Evolutionary conservation across 2,329 filamentous ascomycete species (phyloP), one percentile per base, ranked within the genome.

Genomic region (Cercospora brassicicola): DNA sequence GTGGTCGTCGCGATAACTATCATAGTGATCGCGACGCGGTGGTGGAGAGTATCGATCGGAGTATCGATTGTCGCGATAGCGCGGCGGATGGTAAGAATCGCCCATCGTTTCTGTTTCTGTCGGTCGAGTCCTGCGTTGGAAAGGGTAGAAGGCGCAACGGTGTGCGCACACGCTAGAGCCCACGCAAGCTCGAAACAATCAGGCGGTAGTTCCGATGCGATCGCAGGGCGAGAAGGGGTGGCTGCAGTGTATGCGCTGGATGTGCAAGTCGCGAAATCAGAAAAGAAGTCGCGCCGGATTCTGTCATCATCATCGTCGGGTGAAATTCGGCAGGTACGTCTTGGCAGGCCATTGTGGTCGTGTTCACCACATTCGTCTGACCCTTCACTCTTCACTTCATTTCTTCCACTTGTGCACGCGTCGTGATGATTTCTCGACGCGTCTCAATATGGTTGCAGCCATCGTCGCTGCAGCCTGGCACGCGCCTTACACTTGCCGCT

Each of bases 81-180:
- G 59, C 59, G 65, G 36, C 26, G 62, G 64, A 56, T 62, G 56
- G 36, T 67, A 67, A 9, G 64, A 65, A 45, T 69, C 67, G 30
- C 67, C 67, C 67, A 69, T 69, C n/a, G 48, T 61, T 20, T 30
- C 6, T 30, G 26, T 48, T 11, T 23, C 9, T 18, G 6, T 62
- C 15, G 10, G 36, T 31, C 59, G 59, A 62, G 23, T 51, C 26
- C 15, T 18, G 26, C 23, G 26, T 15, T 8, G 59, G 13, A 42
- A 20, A 20, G 15, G 15, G 30, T 9, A 8, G 28, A 30, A 23
- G n/a, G 55, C 23, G 23, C 23, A 2, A n/a, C 55, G 55, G 28
- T n/a, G 55, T 28, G 55, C 28, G 55, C 11, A 10, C 55, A 7
- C 55, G 13, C 28, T 33, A 28, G 55, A 31, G 55, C 10, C 31